Base-by-base conservation (phyloP, 805 yeast species). In the Myxozyma sirexii region DNA sequence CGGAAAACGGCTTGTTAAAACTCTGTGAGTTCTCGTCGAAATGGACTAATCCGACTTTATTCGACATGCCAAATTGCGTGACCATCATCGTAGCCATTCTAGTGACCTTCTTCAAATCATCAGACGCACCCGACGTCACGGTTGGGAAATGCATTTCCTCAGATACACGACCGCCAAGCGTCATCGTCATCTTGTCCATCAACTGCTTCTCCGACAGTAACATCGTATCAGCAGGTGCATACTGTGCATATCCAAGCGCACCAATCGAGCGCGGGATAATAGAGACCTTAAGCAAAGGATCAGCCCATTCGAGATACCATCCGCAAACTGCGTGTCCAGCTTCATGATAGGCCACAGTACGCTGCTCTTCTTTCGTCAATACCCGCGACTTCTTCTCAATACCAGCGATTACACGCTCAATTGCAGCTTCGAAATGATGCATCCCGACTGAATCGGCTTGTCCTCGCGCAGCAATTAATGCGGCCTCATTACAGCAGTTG, bases 251-350 rank as follows among this genome's bases (percentile, higher is more conserved):
- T 23, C 99, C 99, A 54, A 94, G 80, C 1, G 98, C 97, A 65
- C 96, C 97, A 75, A 88, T 94, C 15, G 98, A 98, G 69, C 98
- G 83, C 42, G 99, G 99, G 62, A 94, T 90, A 69, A 96, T 94
- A 15, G 97, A 90, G 19, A 94, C 99, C 78, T 94, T 94, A 61
- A 94, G 79, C 58, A 96, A 78, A 6, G 99, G 99, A 72, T 93
- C 97, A 1, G 98, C 97, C 74, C 82, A 82, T 73, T 88, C 83
- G 70, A 94, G 80, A 71, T 79, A 91, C 99, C 99, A 94, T 12
- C 99, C 99, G 74, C 98, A 92, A 62, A 94, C 84, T 10, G 99
- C 99, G 75, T 96, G 99, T 3, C 99, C 99, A 2, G 99, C 99
- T 75, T 94, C 99, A 72, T 96, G 99, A 70, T 88, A 94, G 0